phyloP scores from a whole-genome alignment of 805 yeast genomes.

The Wickerhamiella domercqiae region DNA sequence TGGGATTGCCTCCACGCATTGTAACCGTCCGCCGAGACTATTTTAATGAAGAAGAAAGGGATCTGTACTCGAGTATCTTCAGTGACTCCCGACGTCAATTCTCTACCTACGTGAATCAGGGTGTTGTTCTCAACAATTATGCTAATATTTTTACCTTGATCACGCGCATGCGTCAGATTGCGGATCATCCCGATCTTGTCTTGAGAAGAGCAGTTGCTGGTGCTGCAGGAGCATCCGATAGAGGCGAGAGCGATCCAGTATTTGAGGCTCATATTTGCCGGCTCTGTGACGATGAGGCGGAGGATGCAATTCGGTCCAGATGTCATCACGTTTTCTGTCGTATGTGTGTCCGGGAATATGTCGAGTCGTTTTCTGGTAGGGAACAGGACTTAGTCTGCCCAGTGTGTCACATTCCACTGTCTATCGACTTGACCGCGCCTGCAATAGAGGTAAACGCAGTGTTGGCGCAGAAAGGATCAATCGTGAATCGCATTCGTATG shows the following conservation, averaged over 20 bases:
- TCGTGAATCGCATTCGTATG: constrained; percentile 77
- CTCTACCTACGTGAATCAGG: constrained; percentile 86
- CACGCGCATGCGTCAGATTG: constrained; percentile 94
- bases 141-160: constrained; percentile 93
- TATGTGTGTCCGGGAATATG: constrained; percentile 78
- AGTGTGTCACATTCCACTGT: constrained; percentile 84
- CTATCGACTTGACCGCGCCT: constrained; percentile 80
- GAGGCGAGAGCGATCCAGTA: no score
- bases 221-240: no score
- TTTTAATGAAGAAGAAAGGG: constrained; percentile 92
- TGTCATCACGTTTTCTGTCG: constrained; percentile 93
- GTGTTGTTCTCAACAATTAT: constrained; percentile 90
- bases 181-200: constrained; percentile 96
- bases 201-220: constrained; percentile 38
- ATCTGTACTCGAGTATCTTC: constrained; percentile 73
- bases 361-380: constrained; percentile 54
- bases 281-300: constrained; percentile 94
- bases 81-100: constrained; percentile 76
- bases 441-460: constrained; percentile 45
- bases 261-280: constrained; percentile 63
- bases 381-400: constrained; percentile 65
- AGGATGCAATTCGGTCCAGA: constrained; percentile 87
- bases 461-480: constrained; percentile 38
- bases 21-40: constrained; percentile 76
- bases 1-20: constrained; percentile 91